Conservation (phyloP, 148 eudicot species). For the Cornus controversa region DNA sequence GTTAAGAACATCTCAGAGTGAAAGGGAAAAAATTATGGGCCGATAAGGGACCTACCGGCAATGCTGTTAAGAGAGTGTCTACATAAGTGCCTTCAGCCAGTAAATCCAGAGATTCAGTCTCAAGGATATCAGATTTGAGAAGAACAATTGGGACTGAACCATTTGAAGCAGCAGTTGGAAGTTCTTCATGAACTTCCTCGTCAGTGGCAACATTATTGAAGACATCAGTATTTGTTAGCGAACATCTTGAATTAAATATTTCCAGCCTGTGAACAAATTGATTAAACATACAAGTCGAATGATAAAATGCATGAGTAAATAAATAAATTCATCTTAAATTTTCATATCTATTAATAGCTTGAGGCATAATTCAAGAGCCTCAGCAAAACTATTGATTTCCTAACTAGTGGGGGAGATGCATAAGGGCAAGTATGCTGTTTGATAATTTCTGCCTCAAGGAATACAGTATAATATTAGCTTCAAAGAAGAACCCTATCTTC, state of each 20-base stretch:
- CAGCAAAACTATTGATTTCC: neutral
- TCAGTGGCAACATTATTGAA: constrained; percentile 37
- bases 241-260: constrained; percentile 54
- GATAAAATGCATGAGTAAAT: neutral
- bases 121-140: constrained; percentile 55
- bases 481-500: neutral
- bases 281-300: neutral
- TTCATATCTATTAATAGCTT: neutral
- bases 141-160: constrained; percentile 47
- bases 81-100: constrained; percentile 52
- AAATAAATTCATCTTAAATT: neutral
- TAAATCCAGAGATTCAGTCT: constrained; percentile 54
- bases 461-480: neutral
- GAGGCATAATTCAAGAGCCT: constrained; percentile 2
- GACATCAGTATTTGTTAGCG: constrained; percentile 56
- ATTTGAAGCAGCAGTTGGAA: constrained; percentile 41
- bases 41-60: constrained; percentile 55
- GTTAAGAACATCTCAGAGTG: neutral
- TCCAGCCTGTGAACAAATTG: constrained; percentile 48
- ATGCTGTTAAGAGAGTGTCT: constrained; percentile 65
- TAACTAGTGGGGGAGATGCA: neutral
- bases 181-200: constrained; percentile 52
- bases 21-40: constrained; percentile 3
- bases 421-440: neutral
- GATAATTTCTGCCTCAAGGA: neutral